Conservation (phyloP, 495 filamentous ascomycete genomes). For the Pseudoneurospora amorphoporcata region DNA sequence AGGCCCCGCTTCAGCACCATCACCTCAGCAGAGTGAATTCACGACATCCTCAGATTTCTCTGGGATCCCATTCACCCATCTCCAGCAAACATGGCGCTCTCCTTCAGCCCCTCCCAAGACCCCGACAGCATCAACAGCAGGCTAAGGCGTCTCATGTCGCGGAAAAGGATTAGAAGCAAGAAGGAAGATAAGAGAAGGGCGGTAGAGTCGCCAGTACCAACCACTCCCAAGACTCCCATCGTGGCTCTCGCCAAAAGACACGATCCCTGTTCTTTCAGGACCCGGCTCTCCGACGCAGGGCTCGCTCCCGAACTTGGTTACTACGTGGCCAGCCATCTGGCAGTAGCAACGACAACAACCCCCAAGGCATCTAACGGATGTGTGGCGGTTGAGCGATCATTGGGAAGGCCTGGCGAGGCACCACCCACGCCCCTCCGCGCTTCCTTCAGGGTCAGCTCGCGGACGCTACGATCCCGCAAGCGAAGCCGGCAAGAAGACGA, state of each 20-base stretch:
- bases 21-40: not conserved
- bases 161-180: not conserved
- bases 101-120: not conserved
- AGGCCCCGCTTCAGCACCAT: not conserved
- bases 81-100: not conserved
- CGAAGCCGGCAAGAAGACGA: not conserved
- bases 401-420: not conserved
- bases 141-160: not conserved
- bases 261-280: conserved; percentile 7
- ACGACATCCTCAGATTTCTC: not conserved
- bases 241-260: conserved; percentile 1
- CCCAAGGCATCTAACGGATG: conserved; percentile 7
- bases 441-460: not conserved
- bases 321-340: not conserved
- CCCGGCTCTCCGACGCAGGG: conserved; percentile 5
- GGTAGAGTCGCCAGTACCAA: not conserved
- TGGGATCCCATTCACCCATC: not conserved
- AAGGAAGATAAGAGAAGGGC: not conserved
- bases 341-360: not conserved
- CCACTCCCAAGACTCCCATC: not conserved
- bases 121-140: not conserved
- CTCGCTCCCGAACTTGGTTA: not conserved
- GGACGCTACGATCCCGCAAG: not conserved
- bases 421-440: not conserved
- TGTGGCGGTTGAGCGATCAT: conserved; percentile 8